Evolutionary conservation across 1,139 yeast species (phyloP).

Genomic region (Hanseniaspora sp.): DNA sequence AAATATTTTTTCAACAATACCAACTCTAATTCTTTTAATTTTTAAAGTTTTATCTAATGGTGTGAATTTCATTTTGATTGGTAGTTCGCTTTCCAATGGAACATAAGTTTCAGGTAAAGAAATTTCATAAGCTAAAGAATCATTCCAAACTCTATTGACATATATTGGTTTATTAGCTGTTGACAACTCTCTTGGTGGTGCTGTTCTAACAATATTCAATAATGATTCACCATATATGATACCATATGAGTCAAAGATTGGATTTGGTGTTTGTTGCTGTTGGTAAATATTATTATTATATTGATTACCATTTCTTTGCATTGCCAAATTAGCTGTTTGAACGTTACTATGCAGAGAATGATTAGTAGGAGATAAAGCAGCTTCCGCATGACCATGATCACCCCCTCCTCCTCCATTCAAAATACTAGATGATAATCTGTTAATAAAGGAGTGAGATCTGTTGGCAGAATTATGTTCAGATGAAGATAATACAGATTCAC

Average conservation of each 20-base stretch:
- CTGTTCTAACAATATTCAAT: slow-evolving; percentile 47
- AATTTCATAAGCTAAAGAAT: slow-evolving; percentile 64
- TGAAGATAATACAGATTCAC: background rate
- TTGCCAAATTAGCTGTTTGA: slow-evolving; percentile 30
- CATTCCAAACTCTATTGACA: slow-evolving; percentile 75
- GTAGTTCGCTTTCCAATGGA: slow-evolving; percentile 53
- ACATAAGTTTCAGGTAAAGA: slow-evolving; percentile 67
- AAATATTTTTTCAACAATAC: slow-evolving; percentile 60
- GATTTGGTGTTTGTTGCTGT: background rate
- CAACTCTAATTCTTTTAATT: slow-evolving; percentile 61
- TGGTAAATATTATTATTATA: background rate
- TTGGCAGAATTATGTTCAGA: background rate
- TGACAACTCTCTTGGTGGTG: slow-evolving; percentile 66
- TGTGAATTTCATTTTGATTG: slow-evolving; percentile 54
- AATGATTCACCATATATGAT: slow-evolving; percentile 22
- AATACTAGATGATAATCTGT: background rate
- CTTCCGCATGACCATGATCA: background rate
- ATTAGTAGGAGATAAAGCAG: background rate
- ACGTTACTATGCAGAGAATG: slow-evolving; percentile 26
- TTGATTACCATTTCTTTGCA: slow-evolving; percentile 24
- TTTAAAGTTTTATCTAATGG: slow-evolving; percentile 61
- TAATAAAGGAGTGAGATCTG: background rate
- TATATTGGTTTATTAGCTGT: slow-evolving; percentile 71
- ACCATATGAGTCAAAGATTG: slow-evolving; percentile 20
- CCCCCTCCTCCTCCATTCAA: background rate